Evolutionary conservation across 495 filamentous ascomycete species (phyloP), one percentile per base, ranked within the genome.

Genomic region (Sordaria brevicollis): DNA sequence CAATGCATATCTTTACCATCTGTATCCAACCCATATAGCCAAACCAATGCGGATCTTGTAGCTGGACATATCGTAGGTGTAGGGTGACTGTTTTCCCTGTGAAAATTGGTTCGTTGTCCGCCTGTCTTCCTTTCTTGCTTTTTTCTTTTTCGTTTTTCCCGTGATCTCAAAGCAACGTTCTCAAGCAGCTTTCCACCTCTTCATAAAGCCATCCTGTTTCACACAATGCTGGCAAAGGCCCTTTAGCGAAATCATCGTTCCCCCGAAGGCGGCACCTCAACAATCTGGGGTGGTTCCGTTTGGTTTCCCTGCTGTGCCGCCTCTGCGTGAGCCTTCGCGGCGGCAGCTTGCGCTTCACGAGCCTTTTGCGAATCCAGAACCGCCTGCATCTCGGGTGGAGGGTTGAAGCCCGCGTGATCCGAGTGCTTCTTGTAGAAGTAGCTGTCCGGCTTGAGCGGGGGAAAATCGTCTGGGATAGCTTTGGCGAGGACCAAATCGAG

Each of bases 391-490:
- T 82, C 83, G 6, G 83, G 83, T 21, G 84, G 84, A 6, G 79
- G 81, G 71, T 86, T 87, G 80, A 87, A 87, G 25, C 84, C 86
- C 10, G 81, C 82, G 73, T 87, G 86, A 73, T 87, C 86, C 13
- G 83, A 78, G 76, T 87, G 86, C 78, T 83, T 83, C 79, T 86
- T 87, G 77, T 87, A 87, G 72, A 87, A 96, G 79, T 90, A 93
- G 68, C 88, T 88, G 33, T 88, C 86, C 10, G 86, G 80, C 80
- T 88, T 89, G 13, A 57, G 49, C 31, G 21, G 21, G 7, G 91
- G 92, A 65, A 83, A 82, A 36, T 95, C 78, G 70, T 91, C 89
- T 5, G 84, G 82, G 2, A 89, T 88, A 3, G 96, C 79, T 66
- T 89, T 84, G 19, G 89, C 86, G 21, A 95, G 81, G 17, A 95